Base-by-base conservation (phyloP, 202 grass and related monocot genomes). In the Panicum hallii region DNA sequence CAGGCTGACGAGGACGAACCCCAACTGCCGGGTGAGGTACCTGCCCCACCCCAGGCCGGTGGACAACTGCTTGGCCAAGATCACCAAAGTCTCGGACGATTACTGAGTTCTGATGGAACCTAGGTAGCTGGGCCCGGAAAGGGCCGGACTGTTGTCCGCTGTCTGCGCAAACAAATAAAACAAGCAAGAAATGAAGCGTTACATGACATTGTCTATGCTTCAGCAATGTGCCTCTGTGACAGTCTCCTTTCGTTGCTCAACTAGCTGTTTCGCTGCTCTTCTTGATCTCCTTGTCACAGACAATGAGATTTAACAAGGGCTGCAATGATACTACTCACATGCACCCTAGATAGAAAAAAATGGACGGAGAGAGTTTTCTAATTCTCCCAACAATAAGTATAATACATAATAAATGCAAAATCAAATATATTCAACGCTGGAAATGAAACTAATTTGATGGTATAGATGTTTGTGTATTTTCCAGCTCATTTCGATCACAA, bases 41-140 rank as follows among this genome's bases (percentile, higher is more conserved):
- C 79, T 97, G 53, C 94, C 94, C 1, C 94, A 97, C 28, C 94
- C 94, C 22, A 90, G 94, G 55, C 94, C 92, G 0, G 75, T 83
- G 16, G 94, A 97, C 75, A 97, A 97, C 5, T 97, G 94, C 70
- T 30, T 94, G 61, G 92, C 92, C 28, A 94, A 45, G 78, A 83
- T 97, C 80, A 87, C 87, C 45, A 97, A 75, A 82, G 57, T 92
- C 58, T 81, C 74, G 0, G 63, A 80, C 28, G 42, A 36, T 4
- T 53, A 82, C 1, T 46, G 28, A 17, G 15, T 32, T 32, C 23
- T 32, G 2, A 69, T 44, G 3, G 13, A 32, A 30, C 7, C 10
- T 62, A 63, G 60, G 5, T 15, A 32, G 26, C 11, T 32, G 23
- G 26, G 60, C 1, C 11, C 26, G 0, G 30, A 56, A 62, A 32